phyloP scores from a whole-genome alignment of 169 alveolate species.

The Theileria equi region DNA sequence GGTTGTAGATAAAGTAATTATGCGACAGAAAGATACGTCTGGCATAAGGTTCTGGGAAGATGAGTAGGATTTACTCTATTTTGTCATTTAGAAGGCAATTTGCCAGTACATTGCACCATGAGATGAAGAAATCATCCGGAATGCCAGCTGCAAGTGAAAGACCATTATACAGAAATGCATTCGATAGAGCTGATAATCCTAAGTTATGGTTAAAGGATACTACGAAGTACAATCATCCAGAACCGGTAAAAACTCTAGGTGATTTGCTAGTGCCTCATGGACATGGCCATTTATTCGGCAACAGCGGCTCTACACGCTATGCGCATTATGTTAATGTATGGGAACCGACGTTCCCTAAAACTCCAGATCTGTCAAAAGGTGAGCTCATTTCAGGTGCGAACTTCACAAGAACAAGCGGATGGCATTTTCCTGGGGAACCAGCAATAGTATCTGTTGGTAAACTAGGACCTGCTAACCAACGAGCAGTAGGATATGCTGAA shows the following conservation, averaged over 20 bases:
- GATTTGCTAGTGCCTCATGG: slow-evolving; percentile 76
- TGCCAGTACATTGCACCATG: slow-evolving; percentile 66
- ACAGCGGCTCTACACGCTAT: slow-evolving; percentile 69
- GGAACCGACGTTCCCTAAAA: slow-evolving; percentile 84
- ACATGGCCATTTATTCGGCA: slow-evolving; percentile 76
- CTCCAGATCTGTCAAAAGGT: slow-evolving; percentile 79
- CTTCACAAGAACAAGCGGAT: slow-evolving; percentile 82
- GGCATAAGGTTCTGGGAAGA: no score
- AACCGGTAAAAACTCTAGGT: slow-evolving; percentile 62
- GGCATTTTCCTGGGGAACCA: slow-evolving; percentile 84
- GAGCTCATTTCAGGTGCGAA: slow-evolving; percentile 85
- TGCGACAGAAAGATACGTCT: no score
- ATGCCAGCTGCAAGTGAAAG: slow-evolving; percentile 82
- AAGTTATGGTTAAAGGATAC: slow-evolving; percentile 75
- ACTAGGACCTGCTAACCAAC: slow-evolving; percentile 81
- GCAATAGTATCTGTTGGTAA: slow-evolving; percentile 82
- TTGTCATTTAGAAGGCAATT: slow-evolving; percentile 42
- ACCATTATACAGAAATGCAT: slow-evolving; percentile 78
- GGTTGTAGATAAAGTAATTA: no score
- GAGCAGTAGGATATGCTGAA: slow-evolving; percentile 84
- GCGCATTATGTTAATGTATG: slow-evolving; percentile 83
- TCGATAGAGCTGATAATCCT: slow-evolving; percentile 84
- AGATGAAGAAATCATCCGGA: slow-evolving; percentile 60
- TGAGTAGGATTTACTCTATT: slow-evolving; percentile 24
- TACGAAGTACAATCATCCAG: slow-evolving; percentile 56